A percentile compares a stretch with the other conserved stretches of the same genome.
Conservation (phyloP, 208 protist species). For the Zelonia costaricensis region DNA sequence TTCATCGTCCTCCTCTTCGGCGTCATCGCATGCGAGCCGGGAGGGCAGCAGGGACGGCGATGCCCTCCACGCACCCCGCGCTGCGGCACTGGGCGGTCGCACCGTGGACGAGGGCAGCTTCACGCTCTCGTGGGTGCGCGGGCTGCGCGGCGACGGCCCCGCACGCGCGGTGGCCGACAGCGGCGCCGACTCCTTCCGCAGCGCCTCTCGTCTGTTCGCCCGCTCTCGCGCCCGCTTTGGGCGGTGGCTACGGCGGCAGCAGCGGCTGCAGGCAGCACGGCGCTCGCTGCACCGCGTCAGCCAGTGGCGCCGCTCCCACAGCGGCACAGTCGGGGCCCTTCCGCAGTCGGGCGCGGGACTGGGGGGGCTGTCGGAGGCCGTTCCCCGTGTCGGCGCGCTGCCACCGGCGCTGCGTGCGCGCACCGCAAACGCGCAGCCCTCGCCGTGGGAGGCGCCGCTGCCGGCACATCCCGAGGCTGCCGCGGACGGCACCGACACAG, state of each 20-base stretch:
- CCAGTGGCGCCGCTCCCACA: neutral
- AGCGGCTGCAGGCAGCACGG: constrained; percentile 5
- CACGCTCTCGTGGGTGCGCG: constrained; percentile 12
- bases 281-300: constrained; percentile 1
- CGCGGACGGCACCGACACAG: neutral
- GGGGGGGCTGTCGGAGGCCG: too few species aligned
- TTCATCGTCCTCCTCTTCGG: too few species aligned
- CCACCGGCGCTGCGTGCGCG: constrained; percentile 1
- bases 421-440: too few species aligned
- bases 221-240: constrained; percentile 16
- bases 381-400: constrained; percentile 7
- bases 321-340: too few species aligned
- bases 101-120: constrained; percentile 6
- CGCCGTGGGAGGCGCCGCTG: constrained; percentile 44
- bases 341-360: too few species aligned
- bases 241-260: constrained; percentile 23
- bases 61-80: neutral
- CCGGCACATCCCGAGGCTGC: neutral
- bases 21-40: too few species aligned
- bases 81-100: too few species aligned
- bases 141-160: neutral
- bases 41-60: neutral
- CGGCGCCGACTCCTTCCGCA: constrained; percentile 16
- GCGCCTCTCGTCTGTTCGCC: constrained; percentile 7
- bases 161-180: neutral